phyloP scores from a whole-genome alignment of 495 filamentous ascomycete genomes.

The Emericellopsis terricola region DNA sequence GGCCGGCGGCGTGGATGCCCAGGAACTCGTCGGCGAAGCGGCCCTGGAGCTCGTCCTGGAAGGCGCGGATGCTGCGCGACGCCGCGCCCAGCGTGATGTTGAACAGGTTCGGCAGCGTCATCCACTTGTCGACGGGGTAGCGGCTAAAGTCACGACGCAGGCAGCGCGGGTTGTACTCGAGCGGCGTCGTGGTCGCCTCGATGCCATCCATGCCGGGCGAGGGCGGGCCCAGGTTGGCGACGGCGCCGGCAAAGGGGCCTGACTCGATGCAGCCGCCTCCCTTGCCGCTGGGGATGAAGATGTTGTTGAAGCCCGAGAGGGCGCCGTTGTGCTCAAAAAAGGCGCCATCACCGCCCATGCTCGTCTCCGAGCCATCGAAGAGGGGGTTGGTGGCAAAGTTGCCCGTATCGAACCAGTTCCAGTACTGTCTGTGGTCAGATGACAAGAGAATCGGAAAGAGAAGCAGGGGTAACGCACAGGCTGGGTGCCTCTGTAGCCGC shows the following conservation, averaged over 20 bases:
- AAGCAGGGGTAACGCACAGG: too few relatives aligned
- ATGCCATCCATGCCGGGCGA: conserved; percentile 6
- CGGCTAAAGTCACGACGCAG: conserved; percentile 23
- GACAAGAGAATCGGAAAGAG: too few relatives aligned
- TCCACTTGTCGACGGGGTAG: conserved; percentile 13
- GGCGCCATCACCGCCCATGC: conserved; percentile 36
- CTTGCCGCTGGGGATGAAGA: conserved; percentile 9
- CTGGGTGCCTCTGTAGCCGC: conserved; percentile 38
- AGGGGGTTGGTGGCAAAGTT: too few relatives aligned
- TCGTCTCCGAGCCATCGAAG: conserved; percentile 24
- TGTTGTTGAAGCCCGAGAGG: not conserved
- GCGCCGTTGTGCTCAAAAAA: conserved; percentile 7
- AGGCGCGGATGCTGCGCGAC: conserved; percentile 13
- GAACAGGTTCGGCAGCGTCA: too few relatives aligned
- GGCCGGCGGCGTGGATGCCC: conserved; percentile 19
- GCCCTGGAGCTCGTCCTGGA: conserved; percentile 20
- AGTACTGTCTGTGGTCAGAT: too few relatives aligned
- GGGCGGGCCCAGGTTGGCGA: conserved; percentile 20
- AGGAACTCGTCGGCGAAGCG: conserved; percentile 15
- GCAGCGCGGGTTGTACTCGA: conserved; percentile 22
- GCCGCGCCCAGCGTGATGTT: conserved; percentile 15
- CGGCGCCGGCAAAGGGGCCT: conserved; percentile 19
- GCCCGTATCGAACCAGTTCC: conserved; percentile 45
- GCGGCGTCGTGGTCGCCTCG: conserved; percentile 9
- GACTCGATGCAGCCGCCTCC: conserved; percentile 20